Base-by-base conservation (phyloP, 352 stramenopile species). In the Globisporangium canariense region DNA sequence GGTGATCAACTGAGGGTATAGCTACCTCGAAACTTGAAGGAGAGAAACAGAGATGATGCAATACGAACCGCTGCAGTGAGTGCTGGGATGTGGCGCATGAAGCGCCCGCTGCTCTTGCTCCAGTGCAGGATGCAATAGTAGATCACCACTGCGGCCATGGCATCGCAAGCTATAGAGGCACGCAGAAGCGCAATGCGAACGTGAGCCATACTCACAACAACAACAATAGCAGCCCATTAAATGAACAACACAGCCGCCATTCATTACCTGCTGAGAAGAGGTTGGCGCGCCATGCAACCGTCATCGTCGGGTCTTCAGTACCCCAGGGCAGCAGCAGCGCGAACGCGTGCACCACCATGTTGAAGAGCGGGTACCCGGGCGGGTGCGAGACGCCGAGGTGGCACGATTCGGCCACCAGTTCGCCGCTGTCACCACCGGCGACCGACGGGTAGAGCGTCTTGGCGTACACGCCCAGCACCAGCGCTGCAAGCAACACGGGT, bases 341-440 rank as follows among this genome's bases (percentile, higher is more conserved):
- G 25, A 91, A 77, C 1, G 84, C 8, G 60, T 96, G 81, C 34
- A 96, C 85, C 9, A 97, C 57, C 69, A 98, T 76, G 38, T 91
- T 98, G 68, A 97, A 98, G 14, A 98, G 75, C 34, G 96, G 96
- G 67, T 98, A 98, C 1, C 96, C 96, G 2, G 95, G 95, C 8
- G 95, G 95, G 65, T 99, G 96, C 8, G 93, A 90, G 34, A 97
- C 86, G 5, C 96, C 96, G 4, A 98, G 78, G 20, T 88, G 71
- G 54, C 96, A 99, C 38, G 90, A 93, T 74, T 99, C 96, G 43
- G 94, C 92, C 36, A 98, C 87, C 1, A 99, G 76, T 60, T 98
- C 93, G 14, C 94, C 94, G 58, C 86, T 87, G 76, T 98, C 93
- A 18, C 92, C 94, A 7, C 94, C 93, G 14, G 88, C 86, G 7